Evolutionary conservation across 1,284 basidiomycete species (phyloP), one percentile per base, ranked within the genome.

Genomic region (Singerocomus inundabilis): DNA sequence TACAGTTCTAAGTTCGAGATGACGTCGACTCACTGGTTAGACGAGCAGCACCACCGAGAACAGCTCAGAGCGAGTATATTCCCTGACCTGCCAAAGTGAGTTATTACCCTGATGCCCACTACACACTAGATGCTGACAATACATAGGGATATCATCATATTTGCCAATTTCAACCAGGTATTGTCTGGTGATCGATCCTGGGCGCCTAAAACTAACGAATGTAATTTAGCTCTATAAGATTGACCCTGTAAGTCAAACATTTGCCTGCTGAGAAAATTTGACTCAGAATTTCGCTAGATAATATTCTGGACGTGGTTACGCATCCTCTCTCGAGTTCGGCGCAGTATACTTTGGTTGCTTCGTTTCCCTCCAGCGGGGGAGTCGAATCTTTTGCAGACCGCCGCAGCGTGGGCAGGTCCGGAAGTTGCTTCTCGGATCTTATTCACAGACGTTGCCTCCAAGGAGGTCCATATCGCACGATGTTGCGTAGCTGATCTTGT

Each of bases 81-180:
- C 54, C 77, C 77, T 12, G 72, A 77, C 60, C 45, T 84, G 49
- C 69, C 74, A 28, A 65, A 69, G 76, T 76, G 51, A 43, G 74
- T 63, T 13, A 6, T 38, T n/a, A n/a, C 13, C 3, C 13, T 11
- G 3, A 37, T 7, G 24, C 31, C 12, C 11, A 7, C 29, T 40
- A 7, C 8, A 10, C 18, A 18, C 25, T 29, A 45, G 35, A 30
- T 15, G 12, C 36, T 46, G 13, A 54, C 5, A 3, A 43, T 47
- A 15, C 5, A 2, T 44, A 78, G 76, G 51, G 69, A 76, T 60
- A 63, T 74, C 16, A 57, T 84, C 49, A 79, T 84, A 55, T 83
- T 84, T 57, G 79, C 81, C 45, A 81, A 82, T 57, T 84, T 82
- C 62, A 84, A 82, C 58, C 81, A 84, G 72, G 75, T 79, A 62